Base-by-base conservation (phyloP, 495 filamentous ascomycete species). In the Daldinia loculata region DNA sequence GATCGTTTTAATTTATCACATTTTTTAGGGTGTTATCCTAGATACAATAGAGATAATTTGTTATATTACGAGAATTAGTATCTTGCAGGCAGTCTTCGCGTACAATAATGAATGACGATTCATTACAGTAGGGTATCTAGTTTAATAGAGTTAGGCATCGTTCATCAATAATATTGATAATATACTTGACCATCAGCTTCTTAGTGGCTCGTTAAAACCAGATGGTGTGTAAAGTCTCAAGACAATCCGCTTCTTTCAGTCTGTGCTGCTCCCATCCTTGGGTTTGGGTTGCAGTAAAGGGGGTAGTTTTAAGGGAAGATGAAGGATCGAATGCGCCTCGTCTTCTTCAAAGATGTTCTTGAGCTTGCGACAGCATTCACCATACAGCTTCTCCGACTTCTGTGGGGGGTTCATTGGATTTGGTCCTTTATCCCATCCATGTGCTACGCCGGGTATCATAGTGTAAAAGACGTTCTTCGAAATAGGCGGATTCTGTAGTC, bases 351-450 rank as follows among this genome's bases (percentile, higher is more conserved):
- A 82, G 7, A 76, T 74, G 15, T 67, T 68, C 39, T 62, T 70
- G 30, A 84, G 67, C 55, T 48, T 57, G 52, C 61, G 52, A 56
- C 77, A 80, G 57, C 82, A 84, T 63, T 83, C 81, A 2, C 51
- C 45, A 27, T 84, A 84, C 38, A 83, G 22, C 32, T 74, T 73
- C 67, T 82, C 80, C 15, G 76, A 75, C n/a, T 75, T 70, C 17
- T 62, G 56, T 52, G 80, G 84, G 69, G 80, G 87, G n/a, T 86
- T 85, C 67, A 91, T 83, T 9, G 92, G 93, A 77, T 93, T 93
- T 45, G 94, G 89, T 26, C 85, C 87, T 80, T 97, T 97, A 72
- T 98, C 94, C 91, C 93, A 98, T 0, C 84, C 94, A 78, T 98
- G 94, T 27, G 83, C 81, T 30, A 89, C 92, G 19, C 85, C 90